Evolutionary conservation across 2,329 filamentous ascomycete species (phyloP).

Genomic region (Colletotrichum sp.): DNA sequence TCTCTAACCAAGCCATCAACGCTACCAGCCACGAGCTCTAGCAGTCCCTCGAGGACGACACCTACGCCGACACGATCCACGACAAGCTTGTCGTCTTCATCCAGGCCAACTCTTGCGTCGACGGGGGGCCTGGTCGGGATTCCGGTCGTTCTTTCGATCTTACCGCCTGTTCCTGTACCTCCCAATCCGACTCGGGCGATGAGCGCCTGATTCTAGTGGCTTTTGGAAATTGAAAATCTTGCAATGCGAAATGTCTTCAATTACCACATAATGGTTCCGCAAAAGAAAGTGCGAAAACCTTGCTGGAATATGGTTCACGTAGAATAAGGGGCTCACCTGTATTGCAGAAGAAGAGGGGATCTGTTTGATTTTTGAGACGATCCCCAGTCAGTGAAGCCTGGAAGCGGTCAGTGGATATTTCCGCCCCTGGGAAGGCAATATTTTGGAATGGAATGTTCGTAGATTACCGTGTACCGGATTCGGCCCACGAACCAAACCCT

Average conservation of each 20-base stretch:
- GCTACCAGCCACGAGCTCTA: too few relatives aligned
- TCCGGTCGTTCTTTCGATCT: not conserved
- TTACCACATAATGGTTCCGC: too few relatives aligned
- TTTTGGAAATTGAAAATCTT: not conserved
- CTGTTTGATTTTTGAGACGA: not conserved
- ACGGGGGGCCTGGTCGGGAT: not conserved
- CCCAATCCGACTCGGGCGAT: not conserved
- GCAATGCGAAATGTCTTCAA: not conserved
- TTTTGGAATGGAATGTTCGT: not conserved
- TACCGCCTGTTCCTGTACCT: not conserved
- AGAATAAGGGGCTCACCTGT: too few relatives aligned
- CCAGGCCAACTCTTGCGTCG: not conserved
- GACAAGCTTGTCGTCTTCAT: not conserved
- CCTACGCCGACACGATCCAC: not conserved
- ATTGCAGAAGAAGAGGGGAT: too few relatives aligned
- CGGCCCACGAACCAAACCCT: not conserved
- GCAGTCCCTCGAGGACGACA: not conserved
- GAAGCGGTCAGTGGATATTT: not conserved
- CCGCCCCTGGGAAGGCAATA: not conserved
- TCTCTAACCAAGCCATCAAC: too few relatives aligned
- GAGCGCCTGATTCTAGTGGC: not conserved
- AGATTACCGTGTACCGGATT: not conserved
- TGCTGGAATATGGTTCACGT: too few relatives aligned
- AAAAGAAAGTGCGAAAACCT: too few relatives aligned
- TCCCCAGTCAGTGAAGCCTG: not conserved